phyloP scores from a whole-genome alignment of 441 rosid genomes.

The Populus hybrid region DNA sequence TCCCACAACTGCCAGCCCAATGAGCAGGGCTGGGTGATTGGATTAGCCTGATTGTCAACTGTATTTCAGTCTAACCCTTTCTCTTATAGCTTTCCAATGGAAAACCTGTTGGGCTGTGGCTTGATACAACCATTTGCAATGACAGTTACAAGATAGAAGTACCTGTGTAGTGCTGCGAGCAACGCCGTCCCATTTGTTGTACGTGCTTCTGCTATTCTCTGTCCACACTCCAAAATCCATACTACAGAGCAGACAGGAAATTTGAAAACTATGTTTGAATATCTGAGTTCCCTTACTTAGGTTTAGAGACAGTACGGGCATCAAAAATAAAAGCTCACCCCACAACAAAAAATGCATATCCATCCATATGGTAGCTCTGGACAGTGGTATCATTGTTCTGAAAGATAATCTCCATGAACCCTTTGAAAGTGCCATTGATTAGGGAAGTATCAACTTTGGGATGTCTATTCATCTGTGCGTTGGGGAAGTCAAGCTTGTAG shows the following conservation, averaged over 20 bases:
- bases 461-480: constrained; percentile 61
- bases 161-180: constrained; percentile 85
- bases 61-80: background rate
- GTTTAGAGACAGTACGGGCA: constrained; percentile 13
- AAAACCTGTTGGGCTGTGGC: background rate
- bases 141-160: constrained; percentile 11
- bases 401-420: constrained; percentile 79
- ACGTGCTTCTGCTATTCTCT: constrained; percentile 73
- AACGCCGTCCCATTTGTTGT: constrained; percentile 89
- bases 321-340: constrained; percentile 53
- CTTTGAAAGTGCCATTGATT: constrained; percentile 76
- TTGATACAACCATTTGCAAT: constrained; percentile 2
- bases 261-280: constrained; percentile 5
- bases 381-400: constrained; percentile 74
- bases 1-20: background rate
- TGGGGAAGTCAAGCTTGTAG: constrained; percentile 85
- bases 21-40: background rate
- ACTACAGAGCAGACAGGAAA: constrained; percentile 30
- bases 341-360: constrained; percentile 85
- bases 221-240: constrained; percentile 94
- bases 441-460: constrained; percentile 70
- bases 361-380: constrained; percentile 87
- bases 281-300: background rate
- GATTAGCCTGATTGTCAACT: background rate
- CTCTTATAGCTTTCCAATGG: background rate